These are phyloP conservation scores for Pharnaceum exiguum DNA, from an alignment of 148 eudicot genomes.

Conservation along the genomic window DNA sequence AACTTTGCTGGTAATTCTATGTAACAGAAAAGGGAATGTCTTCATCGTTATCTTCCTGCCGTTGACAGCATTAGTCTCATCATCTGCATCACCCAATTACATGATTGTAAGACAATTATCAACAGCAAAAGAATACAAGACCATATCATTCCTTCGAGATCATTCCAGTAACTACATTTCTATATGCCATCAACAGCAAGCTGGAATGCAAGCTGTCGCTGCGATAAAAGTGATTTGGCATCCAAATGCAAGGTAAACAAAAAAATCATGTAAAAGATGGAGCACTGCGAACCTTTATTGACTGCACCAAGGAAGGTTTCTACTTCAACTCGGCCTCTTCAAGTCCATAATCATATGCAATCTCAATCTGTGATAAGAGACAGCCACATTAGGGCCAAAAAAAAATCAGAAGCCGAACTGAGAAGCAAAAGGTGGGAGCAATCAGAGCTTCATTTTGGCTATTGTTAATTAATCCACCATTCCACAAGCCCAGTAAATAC, in stretches of 20 bases:
- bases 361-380: conserved; percentile 34
- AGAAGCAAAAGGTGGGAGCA: neutral
- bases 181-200: too few species aligned
- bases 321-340: conserved; percentile 32
- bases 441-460: neutral
- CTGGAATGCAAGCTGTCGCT: too few species aligned
- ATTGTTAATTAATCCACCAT: too few species aligned
- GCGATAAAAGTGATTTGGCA: neutral
- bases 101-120: neutral
- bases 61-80: conserved; percentile 8
- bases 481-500: too few species aligned
- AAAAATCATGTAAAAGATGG: neutral
- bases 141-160: too few species aligned
- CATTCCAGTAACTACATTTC: neutral
- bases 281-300: conserved; percentile 14
- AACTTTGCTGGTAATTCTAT: conserved; percentile 1
- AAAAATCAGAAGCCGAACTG: neutral
- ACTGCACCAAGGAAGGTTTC: conserved; percentile 12
- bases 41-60: conserved; percentile 13
- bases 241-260: neutral
- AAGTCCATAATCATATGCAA: conserved; percentile 31
- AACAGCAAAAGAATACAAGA: neutral
- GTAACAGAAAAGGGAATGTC: conserved; percentile 3
- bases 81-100: conserved; percentile 14
- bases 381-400: neutral